Evolutionary conservation across 345 rosid species (phyloP), one percentile per base, ranked within the genome.

Genomic region (Fremontodendron californicum): DNA sequence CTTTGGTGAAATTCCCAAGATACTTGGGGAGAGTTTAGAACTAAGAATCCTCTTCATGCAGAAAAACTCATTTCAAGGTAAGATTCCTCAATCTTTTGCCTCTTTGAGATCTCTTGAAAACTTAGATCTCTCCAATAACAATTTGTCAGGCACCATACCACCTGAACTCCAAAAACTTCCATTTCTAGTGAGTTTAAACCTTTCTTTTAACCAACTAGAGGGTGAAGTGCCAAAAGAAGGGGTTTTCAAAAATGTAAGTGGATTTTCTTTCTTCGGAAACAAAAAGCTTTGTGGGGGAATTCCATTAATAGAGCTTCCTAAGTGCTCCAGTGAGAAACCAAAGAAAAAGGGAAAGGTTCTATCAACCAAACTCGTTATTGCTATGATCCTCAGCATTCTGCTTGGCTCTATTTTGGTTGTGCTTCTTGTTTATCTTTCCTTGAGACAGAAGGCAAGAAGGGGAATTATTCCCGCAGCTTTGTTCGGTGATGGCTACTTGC

Each of bases 191-290:
- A 3, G 60, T 7, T 51, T 84, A 3, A 58, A 81, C 75, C 78
- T 84, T 8, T 84, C 87, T 46, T 74, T 54, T 70, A 84, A 79
- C 43, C 69, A 79, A 6, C 61, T 84, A 3, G 75, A 79, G 5
- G 83, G 85, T 16, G 46, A 15, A 25, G 75, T 84, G 49, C 81
- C 87, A 16, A 15, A n/a, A 5, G 19, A 21, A 13, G 45, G 83
- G 3, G 0, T 80, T 52, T 82, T 85, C 65, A 39, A 27, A 31
- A 85, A 82, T 67, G 35, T 8, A 0, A 77, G 77, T 64, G 75
- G 19, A 1, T 1, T 31, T 66, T 76, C 69, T 18, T 13, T 81
- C 35, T 1, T 0, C 0, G 77, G 84, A 73, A 84, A 84, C 76
- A 73, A 31, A 9, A 74, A 61, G 49, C 75, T 84, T 0, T 81